Evolutionary conservation across 352 stramenopile species (phyloP), one percentile per base, ranked within the genome.

Genomic region (Phytophthora idaei): DNA sequence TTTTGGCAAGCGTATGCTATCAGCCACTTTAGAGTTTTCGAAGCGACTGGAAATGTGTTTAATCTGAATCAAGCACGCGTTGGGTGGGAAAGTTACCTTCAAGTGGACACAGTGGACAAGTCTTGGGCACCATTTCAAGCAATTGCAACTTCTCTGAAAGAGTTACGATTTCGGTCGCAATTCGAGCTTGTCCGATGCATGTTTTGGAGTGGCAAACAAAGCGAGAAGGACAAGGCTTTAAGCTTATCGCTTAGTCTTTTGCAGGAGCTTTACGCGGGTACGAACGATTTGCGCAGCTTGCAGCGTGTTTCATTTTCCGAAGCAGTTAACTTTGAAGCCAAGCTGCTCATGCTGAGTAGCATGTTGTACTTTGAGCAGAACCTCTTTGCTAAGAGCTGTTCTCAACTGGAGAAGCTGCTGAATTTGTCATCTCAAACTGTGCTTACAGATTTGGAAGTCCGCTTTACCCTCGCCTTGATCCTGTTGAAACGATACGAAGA

Each of bases 1-100:
- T 89, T 92, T 31, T 92, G 83, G 81, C 69, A 81, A 25, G 69
- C 69, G 12, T 92, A 88, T 50, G 79, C 77, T 6, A 59, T 84
- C 12, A 81, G 77, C 31, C 81, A 90, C 37, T 86, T 79, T 12
- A 64, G 74, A 11, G 66, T 77, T 8, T 92, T 80, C 47, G 77
- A 92, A 45, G 76, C 76, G 2, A 78, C 73, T 17, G 83, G 83
- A 0, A 63, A 81, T n/a, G 25, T 49, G 7, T 49, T 77, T 8
- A 86, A 84, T 47, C 67, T 90, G 14, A 55, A 61, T 5, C 77
- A 78, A 29, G 74, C 83, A 25, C 65, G 64, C 5, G 39, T 73
- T 10, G 81, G 81, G 1, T 90, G 75, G 44, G 66, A 88, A 52
- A 78, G 60, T 10, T 88, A 75, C 31, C 42, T 88, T 7, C 50